Evolutionary conservation across 202 grass and related monocot genomes (phyloP).

Genomic region (Digitaria exilis): DNA sequence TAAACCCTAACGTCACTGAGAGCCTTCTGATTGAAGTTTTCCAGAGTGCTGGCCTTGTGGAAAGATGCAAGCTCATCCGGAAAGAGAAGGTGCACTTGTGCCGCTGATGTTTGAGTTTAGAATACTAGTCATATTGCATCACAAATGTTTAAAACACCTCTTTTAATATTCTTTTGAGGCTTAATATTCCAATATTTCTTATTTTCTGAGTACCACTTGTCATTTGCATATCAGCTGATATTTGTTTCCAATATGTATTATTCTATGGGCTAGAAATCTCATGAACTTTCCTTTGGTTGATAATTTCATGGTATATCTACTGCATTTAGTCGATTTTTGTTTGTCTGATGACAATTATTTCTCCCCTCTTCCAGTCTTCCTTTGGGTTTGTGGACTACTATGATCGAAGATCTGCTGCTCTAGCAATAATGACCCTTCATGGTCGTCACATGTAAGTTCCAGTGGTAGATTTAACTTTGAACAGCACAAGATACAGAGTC

Average conservation of each 20-base stretch:
- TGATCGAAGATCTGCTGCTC: conserved; percentile 78
- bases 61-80: conserved; percentile 87
- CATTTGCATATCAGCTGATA: background rate
- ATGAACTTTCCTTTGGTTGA: background rate
- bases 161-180: background rate
- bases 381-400: conserved; percentile 93
- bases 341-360: conserved; percentile 31
- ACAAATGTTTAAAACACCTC: background rate
- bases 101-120: conserved; percentile 21
- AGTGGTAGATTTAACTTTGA: conserved; percentile 31
- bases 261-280: background rate
- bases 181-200: background rate
- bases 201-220: background rate
- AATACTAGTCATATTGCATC: conserved; percentile 4
- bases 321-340: conserved; percentile 4
- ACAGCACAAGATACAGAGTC: background rate
- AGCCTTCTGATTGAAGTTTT: conserved; percentile 83
- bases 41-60: conserved; percentile 69
- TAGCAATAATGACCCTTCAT: conserved; percentile 81
- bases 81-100: conserved; percentile 76
- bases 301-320: background rate
- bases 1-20: conserved; percentile 74
- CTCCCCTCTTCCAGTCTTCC: conserved; percentile 62
- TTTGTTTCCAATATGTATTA: conserved; percentile 6
- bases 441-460: conserved; percentile 68